Percentiles rank a stretch among this genome's conserved stretches.
Conservation (phyloP, 805 yeast genomes). For the Saccharomycopsis fodiens region DNA sequence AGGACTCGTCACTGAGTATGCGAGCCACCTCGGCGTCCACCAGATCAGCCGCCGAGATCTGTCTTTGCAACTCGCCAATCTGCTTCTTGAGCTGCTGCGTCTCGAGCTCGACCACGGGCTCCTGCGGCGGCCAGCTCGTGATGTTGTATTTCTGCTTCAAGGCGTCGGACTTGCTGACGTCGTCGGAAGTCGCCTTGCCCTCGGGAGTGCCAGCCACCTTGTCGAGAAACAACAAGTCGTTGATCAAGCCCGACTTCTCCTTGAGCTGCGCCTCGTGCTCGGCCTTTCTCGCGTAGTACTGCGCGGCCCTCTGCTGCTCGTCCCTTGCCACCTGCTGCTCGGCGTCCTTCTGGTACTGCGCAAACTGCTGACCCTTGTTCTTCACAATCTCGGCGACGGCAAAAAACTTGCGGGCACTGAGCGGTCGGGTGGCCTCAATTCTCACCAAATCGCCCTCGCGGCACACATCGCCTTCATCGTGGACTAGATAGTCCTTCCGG, state of each 20-base stretch:
- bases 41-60: slow-evolving; percentile 31
- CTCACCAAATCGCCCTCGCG: slow-evolving; percentile 95
- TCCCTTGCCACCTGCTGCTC: slow-evolving; percentile 58
- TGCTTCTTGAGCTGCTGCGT: slow-evolving; percentile 26
- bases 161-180: slow-evolving; percentile 30
- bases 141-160: slow-evolving; percentile 41
- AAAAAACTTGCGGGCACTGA: slow-evolving; percentile 74
- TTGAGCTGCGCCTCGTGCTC: slow-evolving; percentile 27
- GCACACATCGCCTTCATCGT: slow-evolving; percentile 86
- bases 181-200: slow-evolving; percentile 28
- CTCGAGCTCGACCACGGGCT: slow-evolving; percentile 34
- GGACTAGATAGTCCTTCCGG: slow-evolving; percentile 82
- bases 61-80: slow-evolving; percentile 22
- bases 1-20: slow-evolving; percentile 30
- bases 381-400: slow-evolving; percentile 88
- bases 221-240: slow-evolving; percentile 27
- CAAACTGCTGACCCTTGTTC: slow-evolving; percentile 89
- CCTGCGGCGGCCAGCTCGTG: slow-evolving; percentile 38
- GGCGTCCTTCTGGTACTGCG: slow-evolving; percentile 67
- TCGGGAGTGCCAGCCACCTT: slow-evolving; percentile 24
- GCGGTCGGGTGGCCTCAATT: slow-evolving; percentile 81
- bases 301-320: slow-evolving; percentile 48
- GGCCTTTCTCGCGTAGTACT: slow-evolving; percentile 46
- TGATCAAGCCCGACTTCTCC: slow-evolving; percentile 22
- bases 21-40: slow-evolving; percentile 27